These are phyloP conservation scores for Fusarium penzigii DNA, from an alignment of 2,329 filamentous ascomycete species.

Conservation along the genomic window DNA sequence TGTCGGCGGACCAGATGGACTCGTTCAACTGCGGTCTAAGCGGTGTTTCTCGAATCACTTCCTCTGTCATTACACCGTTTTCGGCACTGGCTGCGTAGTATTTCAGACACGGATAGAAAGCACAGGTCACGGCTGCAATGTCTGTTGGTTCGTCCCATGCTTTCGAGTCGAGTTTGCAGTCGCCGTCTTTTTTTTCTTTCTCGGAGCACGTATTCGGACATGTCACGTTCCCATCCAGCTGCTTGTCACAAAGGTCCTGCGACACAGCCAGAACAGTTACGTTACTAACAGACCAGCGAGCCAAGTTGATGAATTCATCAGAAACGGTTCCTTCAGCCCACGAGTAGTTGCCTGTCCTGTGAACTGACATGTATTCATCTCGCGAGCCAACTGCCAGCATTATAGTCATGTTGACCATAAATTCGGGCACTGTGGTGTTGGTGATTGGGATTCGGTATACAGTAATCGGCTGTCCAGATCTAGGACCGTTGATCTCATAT, in stretches of 20 bases:
- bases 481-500: background rate
- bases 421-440: background rate
- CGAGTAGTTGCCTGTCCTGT: background rate
- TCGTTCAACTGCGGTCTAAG: background rate
- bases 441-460: background rate
- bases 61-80: background rate
- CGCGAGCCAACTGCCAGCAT: background rate
- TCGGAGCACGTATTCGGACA: background rate
- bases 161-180: background rate
- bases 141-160: background rate
- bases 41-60: background rate
- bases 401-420: background rate
- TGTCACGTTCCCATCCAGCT: background rate
- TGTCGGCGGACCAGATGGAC: background rate
- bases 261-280: background rate
- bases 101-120: background rate
- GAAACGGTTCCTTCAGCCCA: background rate
- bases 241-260: background rate
- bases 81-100: background rate
- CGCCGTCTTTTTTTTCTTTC: background rate
- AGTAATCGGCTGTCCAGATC: background rate
- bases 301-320: background rate
- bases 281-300: background rate
- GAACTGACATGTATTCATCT: background rate
- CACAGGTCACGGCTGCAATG: background rate